Evolutionary conservation across 2,329 filamentous ascomycete genomes (phyloP).

Genomic region (Colletotrichum sp.): DNA sequence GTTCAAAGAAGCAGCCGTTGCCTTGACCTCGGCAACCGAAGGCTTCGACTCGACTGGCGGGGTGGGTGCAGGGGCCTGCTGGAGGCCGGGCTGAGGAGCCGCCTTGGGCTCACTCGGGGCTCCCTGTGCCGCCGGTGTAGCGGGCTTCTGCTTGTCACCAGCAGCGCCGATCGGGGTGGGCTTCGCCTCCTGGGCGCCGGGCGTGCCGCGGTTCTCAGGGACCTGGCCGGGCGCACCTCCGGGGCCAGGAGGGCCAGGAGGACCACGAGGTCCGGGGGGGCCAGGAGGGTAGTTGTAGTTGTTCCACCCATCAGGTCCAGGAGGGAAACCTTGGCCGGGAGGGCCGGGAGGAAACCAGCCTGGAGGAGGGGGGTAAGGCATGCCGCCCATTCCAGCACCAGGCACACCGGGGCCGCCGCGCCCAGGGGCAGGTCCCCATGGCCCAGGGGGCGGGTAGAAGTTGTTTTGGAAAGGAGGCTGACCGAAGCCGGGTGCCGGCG

Average conservation of each 20-base stretch:
- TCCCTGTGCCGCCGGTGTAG: constrained; percentile 44
- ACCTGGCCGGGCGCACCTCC: constrained; percentile 29
- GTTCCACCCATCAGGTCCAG: constrained; percentile 49
- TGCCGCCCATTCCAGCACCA: constrained; percentile 65
- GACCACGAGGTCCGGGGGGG: constrained; percentile 61
- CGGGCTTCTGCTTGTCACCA: constrained; percentile 52
- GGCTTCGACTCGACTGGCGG: constrained; percentile 75
- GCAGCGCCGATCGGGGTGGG: constrained; percentile 58
- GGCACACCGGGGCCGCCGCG: constrained; percentile 33
- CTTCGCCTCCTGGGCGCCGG: constrained; percentile 42
- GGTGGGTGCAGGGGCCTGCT: constrained; percentile 56
- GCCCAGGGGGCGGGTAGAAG: constrained; percentile 57
- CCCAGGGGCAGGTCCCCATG: constrained; percentile 60
- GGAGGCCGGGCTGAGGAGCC: constrained; percentile 22
- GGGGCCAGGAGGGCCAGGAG: constrained; percentile 45
- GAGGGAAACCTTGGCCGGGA: constrained; percentile 76
- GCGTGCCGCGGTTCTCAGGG: constrained; percentile 22
- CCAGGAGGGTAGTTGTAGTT: constrained; percentile 61
- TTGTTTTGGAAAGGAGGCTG: constrained; percentile 51
- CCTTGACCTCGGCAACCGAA: constrained; percentile 56
- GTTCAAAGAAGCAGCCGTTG: constrained; percentile 57
- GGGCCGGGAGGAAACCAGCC: constrained; percentile 75
- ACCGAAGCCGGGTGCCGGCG: constrained; percentile 43
- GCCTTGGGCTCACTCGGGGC: constrained; percentile 14
- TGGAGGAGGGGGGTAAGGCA: constrained; percentile 78